Evolutionary conservation across 495 filamentous ascomycete species (phyloP).

Genomic region (Articulospora tetracladia): DNA sequence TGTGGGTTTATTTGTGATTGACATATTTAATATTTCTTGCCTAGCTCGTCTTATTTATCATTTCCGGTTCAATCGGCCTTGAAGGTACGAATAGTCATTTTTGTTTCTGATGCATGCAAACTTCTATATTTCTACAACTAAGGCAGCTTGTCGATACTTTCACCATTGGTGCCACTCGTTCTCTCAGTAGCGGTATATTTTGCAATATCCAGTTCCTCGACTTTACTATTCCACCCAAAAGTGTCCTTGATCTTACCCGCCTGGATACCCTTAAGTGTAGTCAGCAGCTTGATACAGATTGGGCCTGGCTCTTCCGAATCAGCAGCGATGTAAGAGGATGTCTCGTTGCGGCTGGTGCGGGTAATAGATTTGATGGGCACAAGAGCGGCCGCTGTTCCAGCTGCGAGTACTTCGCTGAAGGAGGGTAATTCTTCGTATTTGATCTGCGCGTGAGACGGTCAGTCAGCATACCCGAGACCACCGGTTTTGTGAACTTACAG

Average conservation of each 20-base stretch:
- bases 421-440: slow-evolving; percentile 70
- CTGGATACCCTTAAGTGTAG: slow-evolving; percentile 82
- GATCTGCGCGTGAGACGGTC: slow-evolving; percentile 42
- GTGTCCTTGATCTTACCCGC: slow-evolving; percentile 68
- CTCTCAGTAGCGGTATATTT: slow-evolving; percentile 23
- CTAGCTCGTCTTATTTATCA: too few species aligned
- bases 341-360: slow-evolving; percentile 54
- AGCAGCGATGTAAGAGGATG: slow-evolving; percentile 60
- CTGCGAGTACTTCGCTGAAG: slow-evolving; percentile 86
- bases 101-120: too few species aligned
- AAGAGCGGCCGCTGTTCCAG: slow-evolving; percentile 86
- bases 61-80: too few species aligned
- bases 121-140: slow-evolving; percentile 1
- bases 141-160: slow-evolving; percentile 19
- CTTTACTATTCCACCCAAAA: slow-evolving; percentile 67
- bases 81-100: too few species aligned
- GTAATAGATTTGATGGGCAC: slow-evolving; percentile 90
- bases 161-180: slow-evolving; percentile 18
- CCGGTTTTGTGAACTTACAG: slow-evolving; percentile 31
- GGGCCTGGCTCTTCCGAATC: slow-evolving; percentile 64
- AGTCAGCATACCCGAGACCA: neutral
- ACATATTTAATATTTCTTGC: too few species aligned
- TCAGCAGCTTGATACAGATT: slow-evolving; percentile 62
- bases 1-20: too few species aligned
- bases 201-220: slow-evolving; percentile 44